Evolutionary conservation across 106 monocot species (phyloP).

Genomic region (Dendrobium catenatum): DNA sequence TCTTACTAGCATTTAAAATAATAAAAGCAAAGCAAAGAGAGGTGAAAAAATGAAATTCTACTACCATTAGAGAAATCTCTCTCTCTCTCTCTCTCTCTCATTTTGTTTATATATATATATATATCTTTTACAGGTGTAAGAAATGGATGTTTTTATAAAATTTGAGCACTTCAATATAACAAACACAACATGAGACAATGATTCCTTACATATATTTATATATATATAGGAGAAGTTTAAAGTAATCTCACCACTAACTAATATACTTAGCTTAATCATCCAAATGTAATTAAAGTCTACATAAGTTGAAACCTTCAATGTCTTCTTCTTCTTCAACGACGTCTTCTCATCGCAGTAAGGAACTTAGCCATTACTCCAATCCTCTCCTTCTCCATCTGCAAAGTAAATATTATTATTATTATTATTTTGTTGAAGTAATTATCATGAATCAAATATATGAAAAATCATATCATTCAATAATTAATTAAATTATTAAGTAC

Average conservation of each 20-base stretch:
- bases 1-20: no score
- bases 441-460: background rate
- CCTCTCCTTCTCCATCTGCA: conserved; percentile 11
- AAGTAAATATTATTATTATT: background rate
- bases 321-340: background rate
- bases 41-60: no score
- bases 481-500: background rate
- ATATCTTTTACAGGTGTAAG: no score
- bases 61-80: no score
- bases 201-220: background rate
- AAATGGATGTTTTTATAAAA: no score
- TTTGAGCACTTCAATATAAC: no score
- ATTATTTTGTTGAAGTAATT: background rate
- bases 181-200: no score
- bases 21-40: no score
- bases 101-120: no score
- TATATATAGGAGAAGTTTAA: background rate
- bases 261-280: background rate
- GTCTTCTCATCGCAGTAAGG: background rate
- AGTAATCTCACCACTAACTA: background rate
- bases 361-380: conserved; percentile 8
- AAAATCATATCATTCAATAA: background rate
- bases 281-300: background rate
- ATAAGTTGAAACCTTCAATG: background rate
- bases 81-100: no score